Conservation (phyloP, 768 basidiomycete species). For the Russula abietina region DNA sequence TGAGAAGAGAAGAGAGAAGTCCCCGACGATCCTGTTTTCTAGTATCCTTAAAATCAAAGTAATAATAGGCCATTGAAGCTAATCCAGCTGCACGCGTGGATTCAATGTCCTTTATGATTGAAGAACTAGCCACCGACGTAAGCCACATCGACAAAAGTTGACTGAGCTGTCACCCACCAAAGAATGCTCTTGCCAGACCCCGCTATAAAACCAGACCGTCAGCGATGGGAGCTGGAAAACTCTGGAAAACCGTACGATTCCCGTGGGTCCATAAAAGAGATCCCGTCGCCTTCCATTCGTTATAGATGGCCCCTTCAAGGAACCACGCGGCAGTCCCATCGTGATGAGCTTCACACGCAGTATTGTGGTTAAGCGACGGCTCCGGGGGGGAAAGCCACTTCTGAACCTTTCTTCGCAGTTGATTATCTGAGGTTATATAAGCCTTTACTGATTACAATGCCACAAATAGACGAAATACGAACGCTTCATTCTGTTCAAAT, state of each 20-base stretch:
- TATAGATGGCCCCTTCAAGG: background rate
- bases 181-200: constrained; percentile 9
- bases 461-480: background rate
- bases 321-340: background rate
- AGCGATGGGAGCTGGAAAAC: background rate
- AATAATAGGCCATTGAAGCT: background rate
- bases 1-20: constrained; percentile 1
- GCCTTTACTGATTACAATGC: background rate
- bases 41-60: constrained; percentile 4
- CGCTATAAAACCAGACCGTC: background rate
- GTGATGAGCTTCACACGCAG: background rate
- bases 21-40: constrained; percentile 4
- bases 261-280: background rate
- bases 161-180: background rate
- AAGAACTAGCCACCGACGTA: background rate
- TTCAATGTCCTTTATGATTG: constrained; percentile 3
- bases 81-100: background rate
- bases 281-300: background rate
- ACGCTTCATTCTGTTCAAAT: constrained; percentile 1
- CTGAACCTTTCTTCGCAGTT: background rate
- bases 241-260: background rate
- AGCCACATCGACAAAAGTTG: background rate
- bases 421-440: background rate
- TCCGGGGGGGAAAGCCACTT: constrained; percentile 5
- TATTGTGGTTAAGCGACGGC: constrained; percentile 2